Evolutionary conservation across 345 rosid genomes (phyloP), one percentile per base, ranked within the genome.

Genomic region (Brassica carinata): DNA sequence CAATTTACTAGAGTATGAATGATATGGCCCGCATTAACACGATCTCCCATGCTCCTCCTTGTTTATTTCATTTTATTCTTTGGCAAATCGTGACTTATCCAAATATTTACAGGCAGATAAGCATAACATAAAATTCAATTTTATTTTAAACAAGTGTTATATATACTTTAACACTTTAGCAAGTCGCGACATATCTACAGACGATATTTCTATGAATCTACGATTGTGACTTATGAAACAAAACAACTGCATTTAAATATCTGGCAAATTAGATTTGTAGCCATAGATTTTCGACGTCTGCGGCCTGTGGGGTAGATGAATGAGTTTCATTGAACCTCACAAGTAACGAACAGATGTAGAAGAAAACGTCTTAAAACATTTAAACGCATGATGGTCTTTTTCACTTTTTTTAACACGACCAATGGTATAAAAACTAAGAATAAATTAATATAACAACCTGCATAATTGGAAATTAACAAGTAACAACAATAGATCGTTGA

Each of bases 11-110:
- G 1, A 36, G 1, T 53, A 53, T 65, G 6, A 53, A 55, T 64
- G 19, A 14, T 64, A 33, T 71, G 66, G 17, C 67, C 82, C 72
- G 31, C 77, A 57, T 55, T 27, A 66, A 66, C 82, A 72, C 68
- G 82, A 79, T 43, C 30, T 43, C 15, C 30, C 74, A 73, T 27
- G 62, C 64, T 55, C 62, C 62, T 55, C 30, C 19, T 15, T 30
- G 40, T 6, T 6, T 5, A 8, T 33, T 19, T 55, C 38, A n/a
- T n/a, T 57, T 15, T 69, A 69, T 18, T 45, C 13, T 40, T 43
- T 3, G 2, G 57, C 78, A 67, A 67, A 65, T 74, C 74, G 18
- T 67, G 38, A 61, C 83, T 79, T 79, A 74, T 79, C 83, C 78
- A 79, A 55, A 71, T 27, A 48, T 43, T 13, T n/a, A 53, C 31